Percentiles rank a stretch among this genome's conserved stretches.
Evolutionary conservation across 2,329 filamentous ascomycete genomes (phyloP).

Genomic region (Exophiala viscosa): DNA sequence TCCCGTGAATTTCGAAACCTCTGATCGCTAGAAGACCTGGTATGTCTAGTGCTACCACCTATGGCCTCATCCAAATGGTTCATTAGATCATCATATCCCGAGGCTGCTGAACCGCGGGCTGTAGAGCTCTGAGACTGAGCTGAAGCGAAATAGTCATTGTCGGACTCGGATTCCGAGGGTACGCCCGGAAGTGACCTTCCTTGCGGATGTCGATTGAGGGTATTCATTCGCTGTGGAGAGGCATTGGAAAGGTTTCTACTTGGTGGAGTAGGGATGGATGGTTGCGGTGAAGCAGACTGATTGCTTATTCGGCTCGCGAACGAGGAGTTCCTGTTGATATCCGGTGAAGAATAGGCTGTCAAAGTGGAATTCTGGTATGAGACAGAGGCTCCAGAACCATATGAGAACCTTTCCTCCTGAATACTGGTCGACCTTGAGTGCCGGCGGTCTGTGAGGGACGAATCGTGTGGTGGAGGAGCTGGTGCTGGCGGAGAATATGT

Average conservation of each 20-base stretch:
- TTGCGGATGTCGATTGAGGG: conserved; percentile 54
- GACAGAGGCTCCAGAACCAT: conserved; percentile 10
- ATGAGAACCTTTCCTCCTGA: conserved; percentile 20
- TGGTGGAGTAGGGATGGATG: conserved; percentile 47
- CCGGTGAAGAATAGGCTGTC: conserved; percentile 20
- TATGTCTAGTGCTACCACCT: conserved; percentile 15
- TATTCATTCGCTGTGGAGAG: conserved; percentile 50
- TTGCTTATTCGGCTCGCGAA: conserved; percentile 30
- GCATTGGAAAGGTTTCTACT: conserved; percentile 50
- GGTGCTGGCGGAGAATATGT: conserved; percentile 33
- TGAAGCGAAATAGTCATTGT: conserved; percentile 29
- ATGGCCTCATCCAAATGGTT: conserved; percentile 55
- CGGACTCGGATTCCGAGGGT: conserved; percentile 45
- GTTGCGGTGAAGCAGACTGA: conserved; percentile 34
- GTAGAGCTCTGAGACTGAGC: conserved; percentile 14
- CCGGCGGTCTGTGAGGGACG: conserved; percentile 37
- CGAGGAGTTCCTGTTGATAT: conserved; percentile 25
- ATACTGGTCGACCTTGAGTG: conserved; percentile 27
- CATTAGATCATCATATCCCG: conserved; percentile 55
- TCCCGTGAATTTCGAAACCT: conserved; percentile 14
- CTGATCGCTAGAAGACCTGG: conserved; percentile 11
- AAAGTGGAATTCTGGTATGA: conserved; percentile 12
- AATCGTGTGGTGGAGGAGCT: conserved; percentile 39
- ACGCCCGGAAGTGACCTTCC: conserved; percentile 58
- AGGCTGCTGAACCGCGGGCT: conserved; percentile 37